Percentiles rank a stretch among this genome's conserved stretches.
Evolutionary conservation across 306 rosid species (phyloP).

Genomic region (Acmispon strigosus): DNA sequence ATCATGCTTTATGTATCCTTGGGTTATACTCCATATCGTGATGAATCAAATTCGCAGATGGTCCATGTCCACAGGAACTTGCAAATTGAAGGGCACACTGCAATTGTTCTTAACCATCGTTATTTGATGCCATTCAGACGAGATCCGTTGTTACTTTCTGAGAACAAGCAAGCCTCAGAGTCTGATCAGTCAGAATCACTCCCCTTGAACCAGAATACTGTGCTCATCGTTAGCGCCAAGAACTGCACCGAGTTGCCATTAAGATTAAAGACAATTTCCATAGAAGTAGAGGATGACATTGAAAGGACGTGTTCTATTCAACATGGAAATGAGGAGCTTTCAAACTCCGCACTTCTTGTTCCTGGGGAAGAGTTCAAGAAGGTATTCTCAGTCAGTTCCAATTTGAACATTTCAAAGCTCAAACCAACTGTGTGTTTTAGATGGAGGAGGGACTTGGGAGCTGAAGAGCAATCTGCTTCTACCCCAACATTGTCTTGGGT

Average conservation of each 20-base stretch:
- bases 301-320: constrained; percentile 51
- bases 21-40: constrained; percentile 52
- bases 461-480: constrained; percentile 38
- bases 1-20: constrained; percentile 84
- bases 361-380: constrained; percentile 91
- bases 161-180: constrained; percentile 49
- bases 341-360: constrained; percentile 47
- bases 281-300: constrained; percentile 51
- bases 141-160: constrained; percentile 72
- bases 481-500: constrained; percentile 32
- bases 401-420: constrained; percentile 45
- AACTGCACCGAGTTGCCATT: constrained; percentile 70
- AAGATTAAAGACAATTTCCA: constrained; percentile 51
- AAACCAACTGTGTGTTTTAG: constrained; percentile 47
- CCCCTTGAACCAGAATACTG: constrained; percentile 56
- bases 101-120: constrained; percentile 58
- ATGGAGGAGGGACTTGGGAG: constrained; percentile 74
- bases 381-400: constrained; percentile 58
- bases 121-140: constrained; percentile 70
- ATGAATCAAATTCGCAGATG: constrained; percentile 50
- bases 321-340: constrained; percentile 41
- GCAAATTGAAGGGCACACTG: constrained; percentile 83
- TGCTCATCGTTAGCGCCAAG: constrained; percentile 60
- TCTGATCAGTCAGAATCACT: constrained; percentile 49
- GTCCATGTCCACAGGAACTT: constrained; percentile 84